Evolutionary conservation across 345 rosid species (phyloP).

Genomic region (Aquilaria yunnanensis): DNA sequence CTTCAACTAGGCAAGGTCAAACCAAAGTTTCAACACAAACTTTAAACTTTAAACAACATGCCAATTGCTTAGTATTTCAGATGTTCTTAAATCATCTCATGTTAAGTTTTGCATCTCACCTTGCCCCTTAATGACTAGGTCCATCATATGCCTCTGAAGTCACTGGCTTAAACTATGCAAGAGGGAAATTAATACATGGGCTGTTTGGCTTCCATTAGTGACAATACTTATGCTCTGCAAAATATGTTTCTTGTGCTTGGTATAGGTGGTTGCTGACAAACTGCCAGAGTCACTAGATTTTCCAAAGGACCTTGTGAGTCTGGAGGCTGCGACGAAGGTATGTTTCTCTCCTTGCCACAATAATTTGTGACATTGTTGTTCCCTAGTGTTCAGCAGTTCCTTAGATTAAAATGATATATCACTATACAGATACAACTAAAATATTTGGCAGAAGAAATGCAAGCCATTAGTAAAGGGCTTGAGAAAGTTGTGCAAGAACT

Average conservation of each 20-base stretch:
- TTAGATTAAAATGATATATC: slow-evolving; percentile 5
- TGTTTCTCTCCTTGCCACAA: not conserved
- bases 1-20: no score
- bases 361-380: not conserved
- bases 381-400: slow-evolving; percentile 4
- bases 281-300: slow-evolving; percentile 66
- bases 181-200: no score
- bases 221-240: not conserved
- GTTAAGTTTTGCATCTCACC: no score
- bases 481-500: slow-evolving; percentile 74
- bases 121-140: no score
- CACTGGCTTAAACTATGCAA: no score
- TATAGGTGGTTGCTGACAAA: slow-evolving; percentile 68
- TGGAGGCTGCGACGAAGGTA: slow-evolving; percentile 79
- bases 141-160: no score
- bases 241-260: slow-evolving; percentile 2
- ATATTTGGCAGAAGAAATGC: slow-evolving; percentile 87
- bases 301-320: slow-evolving; percentile 54
- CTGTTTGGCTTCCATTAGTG: no score
- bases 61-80: no score
- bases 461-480: slow-evolving; percentile 78
- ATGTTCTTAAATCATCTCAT: no score
- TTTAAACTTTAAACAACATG: no score
- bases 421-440: slow-evolving; percentile 64
- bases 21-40: no score